Percentiles rank a stretch among this genome's conserved stretches.
phyloP scores from a whole-genome alignment of 192 early-diverging fungal genomes.

The Umbelopsis ramanniana region DNA sequence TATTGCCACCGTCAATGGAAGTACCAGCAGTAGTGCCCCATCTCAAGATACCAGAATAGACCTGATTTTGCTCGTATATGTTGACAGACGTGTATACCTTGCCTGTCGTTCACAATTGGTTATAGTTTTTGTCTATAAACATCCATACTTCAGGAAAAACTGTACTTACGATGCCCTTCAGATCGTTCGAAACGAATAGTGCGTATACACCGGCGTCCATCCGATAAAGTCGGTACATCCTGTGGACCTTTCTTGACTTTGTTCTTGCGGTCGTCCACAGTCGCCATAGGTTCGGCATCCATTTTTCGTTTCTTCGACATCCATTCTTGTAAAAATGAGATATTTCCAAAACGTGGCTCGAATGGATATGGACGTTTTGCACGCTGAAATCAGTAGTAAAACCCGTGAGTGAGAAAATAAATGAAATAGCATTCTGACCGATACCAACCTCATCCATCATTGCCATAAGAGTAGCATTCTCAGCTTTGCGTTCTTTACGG shows the following conservation, averaged over 20 bases:
- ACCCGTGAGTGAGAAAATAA: not conserved
- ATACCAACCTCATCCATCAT: conserved; percentile 67
- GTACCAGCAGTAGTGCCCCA: conserved; percentile 68
- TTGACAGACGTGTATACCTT: conserved; percentile 68
- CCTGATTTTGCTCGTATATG: conserved; percentile 55
- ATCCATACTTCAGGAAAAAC: not conserved
- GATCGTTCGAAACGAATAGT: conserved; percentile 71
- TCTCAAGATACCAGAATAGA: conserved; percentile 70
- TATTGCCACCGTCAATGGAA: conserved; percentile 66
- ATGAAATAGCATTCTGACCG: not conserved
- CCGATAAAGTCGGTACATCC: conserved; percentile 48
- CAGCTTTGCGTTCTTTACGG: conserved; percentile 67
- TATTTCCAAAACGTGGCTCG: conserved; percentile 67
- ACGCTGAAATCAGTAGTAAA: conserved; percentile 17
- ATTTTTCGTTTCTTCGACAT: conserved; percentile 60
- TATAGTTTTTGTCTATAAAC: too few species aligned
- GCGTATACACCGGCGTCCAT: conserved; percentile 67
- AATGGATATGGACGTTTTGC: conserved; percentile 57
- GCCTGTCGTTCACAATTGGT: conserved; percentile 30
- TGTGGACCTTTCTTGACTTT: conserved; percentile 14
- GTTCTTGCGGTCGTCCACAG: conserved; percentile 39
- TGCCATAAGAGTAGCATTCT: conserved; percentile 70
- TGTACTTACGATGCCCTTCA: conserved; percentile 46
- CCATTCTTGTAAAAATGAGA: conserved; percentile 74
- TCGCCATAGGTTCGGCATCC: conserved; percentile 54